Conservation (phyloP, 371 early-diverging fungal genomes). For the Massospora cicadina region DNA sequence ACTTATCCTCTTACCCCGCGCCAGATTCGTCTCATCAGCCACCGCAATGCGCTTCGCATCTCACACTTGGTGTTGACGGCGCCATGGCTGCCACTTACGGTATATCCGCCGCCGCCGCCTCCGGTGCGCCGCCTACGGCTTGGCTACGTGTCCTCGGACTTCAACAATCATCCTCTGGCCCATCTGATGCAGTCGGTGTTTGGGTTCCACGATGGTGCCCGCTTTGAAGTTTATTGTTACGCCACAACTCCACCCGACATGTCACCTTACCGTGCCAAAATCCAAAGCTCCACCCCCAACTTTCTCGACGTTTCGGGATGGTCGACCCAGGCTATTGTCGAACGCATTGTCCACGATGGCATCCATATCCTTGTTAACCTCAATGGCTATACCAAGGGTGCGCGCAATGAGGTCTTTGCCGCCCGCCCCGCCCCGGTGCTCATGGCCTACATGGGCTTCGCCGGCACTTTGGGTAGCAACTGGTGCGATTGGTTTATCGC, state of each 20-base stretch:
- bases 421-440: slow-evolving; percentile 79
- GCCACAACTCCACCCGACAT: slow-evolving; percentile 64
- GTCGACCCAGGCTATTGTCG: slow-evolving; percentile 59
- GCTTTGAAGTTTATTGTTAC: slow-evolving; percentile 60
- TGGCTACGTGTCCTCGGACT: slow-evolving; percentile 84
- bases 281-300: slow-evolving; percentile 24
- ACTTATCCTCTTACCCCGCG: slow-evolving; percentile 68
- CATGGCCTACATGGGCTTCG: slow-evolving; percentile 83
- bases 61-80: slow-evolving; percentile 45
- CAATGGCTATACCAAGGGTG: slow-evolving; percentile 89
- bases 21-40: slow-evolving; percentile 71
- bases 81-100: slow-evolving; percentile 43
- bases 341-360: slow-evolving; percentile 47
- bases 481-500: slow-evolving; percentile 88
- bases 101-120: slow-evolving; percentile 63
- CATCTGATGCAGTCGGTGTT: slow-evolving; percentile 90
- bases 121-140: slow-evolving; percentile 40
- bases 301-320: slow-evolving; percentile 61
- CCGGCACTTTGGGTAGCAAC: slow-evolving; percentile 72
- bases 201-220: slow-evolving; percentile 59
- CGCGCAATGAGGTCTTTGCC: slow-evolving; percentile 84
- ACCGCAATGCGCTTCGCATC: slow-evolving; percentile 66
- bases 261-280: slow-evolving; percentile 62
- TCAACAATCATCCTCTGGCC: slow-evolving; percentile 79
- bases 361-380: slow-evolving; percentile 78